Evolutionary conservation across 306 rosid species (phyloP), one percentile per base, ranked within the genome.

Genomic region (Arachis stenosperma): DNA sequence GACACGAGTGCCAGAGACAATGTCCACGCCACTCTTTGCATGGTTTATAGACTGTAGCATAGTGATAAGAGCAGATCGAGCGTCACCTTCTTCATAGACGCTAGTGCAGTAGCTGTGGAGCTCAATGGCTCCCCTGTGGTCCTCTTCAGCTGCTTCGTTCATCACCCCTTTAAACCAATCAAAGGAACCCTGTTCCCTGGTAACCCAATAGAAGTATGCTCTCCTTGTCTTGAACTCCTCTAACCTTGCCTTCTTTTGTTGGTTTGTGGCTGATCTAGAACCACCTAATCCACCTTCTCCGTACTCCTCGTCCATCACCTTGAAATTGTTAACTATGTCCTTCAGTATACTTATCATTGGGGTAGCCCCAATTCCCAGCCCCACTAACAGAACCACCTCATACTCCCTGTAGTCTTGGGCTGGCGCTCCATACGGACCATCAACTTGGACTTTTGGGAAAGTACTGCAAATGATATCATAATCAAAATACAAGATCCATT

Each of bases 391-490:
- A 10, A 89, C 91, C 58, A 86, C 89, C 70, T 89, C 94, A 48
- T 83, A 89, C 57, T 81, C 69, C 73, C 67, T 85, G 82, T 89
- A 89, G 64, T 86, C 91, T 75, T 89, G 94, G 9, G 94, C 91
- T 7, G 94, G 91, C 0, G 94, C 94, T 70, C 88, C 94, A 44
- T 89, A 89, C 3, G 94, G 94, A 6, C 94, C 94, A 75, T 89
- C 94, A 17, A 89, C 78, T 65, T 81, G 39, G 30, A 89, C 84
- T 69, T 46, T 86, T 7, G 94, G 91, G 54, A 77, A 75, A 57
- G 33, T 29, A 52, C 84, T 82, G 69, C 82, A 74, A 8, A 39
- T 65, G 57, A 61, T 61, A 37, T 66, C 9, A 27, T 36, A 8
- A 42, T 42, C 46, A 6, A 2, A 33, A 33, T 7, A 48, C 48